Base-by-base conservation (phyloP, 371 early-diverging fungal species). In the Apophysomyces variabilis region DNA sequence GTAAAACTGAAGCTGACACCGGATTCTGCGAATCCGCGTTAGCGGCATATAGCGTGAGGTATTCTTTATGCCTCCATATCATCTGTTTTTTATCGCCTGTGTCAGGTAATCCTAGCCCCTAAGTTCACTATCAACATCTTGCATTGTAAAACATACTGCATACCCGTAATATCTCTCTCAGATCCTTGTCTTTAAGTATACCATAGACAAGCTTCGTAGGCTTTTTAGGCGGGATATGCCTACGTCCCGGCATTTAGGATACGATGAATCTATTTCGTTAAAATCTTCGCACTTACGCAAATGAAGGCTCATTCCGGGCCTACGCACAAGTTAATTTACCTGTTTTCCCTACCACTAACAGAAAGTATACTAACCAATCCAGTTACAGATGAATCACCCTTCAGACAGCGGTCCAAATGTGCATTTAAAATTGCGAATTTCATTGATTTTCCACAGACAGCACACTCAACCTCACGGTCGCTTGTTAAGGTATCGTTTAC, bases 51-150 rank as follows among this genome's bases (percentile, higher is more conserved):
- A 87, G 66, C 37, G 82, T 89, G 26, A 86, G 66, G 67, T 83
- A 90, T 64, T 90, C 89, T 11, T 76, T 74, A 58, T 90, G 89
- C 0, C 90, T 76, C 65, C 81, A 79, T 50, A 79, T 75, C 75
- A 89, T 70, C 60, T 77, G 71, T 9, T 74, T 69, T 64, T 80
- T 85, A 70, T 84, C 86, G 12, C 90, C 90, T 58, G 79, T 71
- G 16, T 76, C 62, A 7, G 87, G 70, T n/a, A 90, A 66, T 0
- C 87, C 89, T 9, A 87, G 74, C 41, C 88, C 85, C 78, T 79
- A 64, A 45, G 0, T 16, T 5, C 5, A 50, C 21, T 50, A 18
- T 1, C 41, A 62, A n/a, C 41, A 57, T 26, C 16, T 41, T 43
- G 41, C 38, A 50, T 3, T 36, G 8, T 37, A 35, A 26, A 18